Conservation (phyloP, 169 alveolate genomes). For the Babesia bovis region DNA sequence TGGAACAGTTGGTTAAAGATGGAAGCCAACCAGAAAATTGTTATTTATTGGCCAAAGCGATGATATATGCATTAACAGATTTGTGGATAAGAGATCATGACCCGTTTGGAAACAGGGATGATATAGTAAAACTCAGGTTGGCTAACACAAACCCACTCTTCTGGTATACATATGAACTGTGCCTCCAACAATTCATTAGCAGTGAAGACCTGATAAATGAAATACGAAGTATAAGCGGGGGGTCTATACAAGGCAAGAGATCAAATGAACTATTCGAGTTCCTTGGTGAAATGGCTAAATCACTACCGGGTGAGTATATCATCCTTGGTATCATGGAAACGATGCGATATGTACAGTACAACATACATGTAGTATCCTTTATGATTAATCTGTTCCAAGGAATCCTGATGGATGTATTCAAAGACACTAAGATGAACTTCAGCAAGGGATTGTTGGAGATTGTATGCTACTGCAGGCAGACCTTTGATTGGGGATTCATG, state of each 20-base stretch:
- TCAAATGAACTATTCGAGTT: constrained; percentile 45
- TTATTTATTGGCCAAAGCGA: constrained; percentile 32
- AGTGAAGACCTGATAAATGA: constrained; percentile 39
- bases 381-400: constrained; percentile 59
- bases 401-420: constrained; percentile 48
- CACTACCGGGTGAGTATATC: constrained; percentile 51
- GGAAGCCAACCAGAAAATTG: constrained; percentile 23
- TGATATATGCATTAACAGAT: constrained; percentile 47
- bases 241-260: constrained; percentile 39
- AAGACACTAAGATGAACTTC: constrained; percentile 43
- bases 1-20: constrained; percentile 18
- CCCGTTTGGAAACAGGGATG: constrained; percentile 3
- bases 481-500: constrained; percentile 71
- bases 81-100: constrained; percentile 57
- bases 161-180: constrained; percentile 51
- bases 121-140: constrained; percentile 28
- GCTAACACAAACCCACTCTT: constrained; percentile 50
- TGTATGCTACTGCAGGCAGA: constrained; percentile 65
- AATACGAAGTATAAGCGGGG: constrained; percentile 38
- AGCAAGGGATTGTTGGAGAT: constrained; percentile 65
- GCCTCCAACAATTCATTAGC: constrained; percentile 35
- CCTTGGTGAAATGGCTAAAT: constrained; percentile 40
- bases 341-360: constrained; percentile 42
- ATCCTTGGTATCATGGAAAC: constrained; percentile 49
- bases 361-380: constrained; percentile 32